phyloP scores from a whole-genome alignment of 176 grass and related monocot genomes.

The Ensete glaucum region DNA sequence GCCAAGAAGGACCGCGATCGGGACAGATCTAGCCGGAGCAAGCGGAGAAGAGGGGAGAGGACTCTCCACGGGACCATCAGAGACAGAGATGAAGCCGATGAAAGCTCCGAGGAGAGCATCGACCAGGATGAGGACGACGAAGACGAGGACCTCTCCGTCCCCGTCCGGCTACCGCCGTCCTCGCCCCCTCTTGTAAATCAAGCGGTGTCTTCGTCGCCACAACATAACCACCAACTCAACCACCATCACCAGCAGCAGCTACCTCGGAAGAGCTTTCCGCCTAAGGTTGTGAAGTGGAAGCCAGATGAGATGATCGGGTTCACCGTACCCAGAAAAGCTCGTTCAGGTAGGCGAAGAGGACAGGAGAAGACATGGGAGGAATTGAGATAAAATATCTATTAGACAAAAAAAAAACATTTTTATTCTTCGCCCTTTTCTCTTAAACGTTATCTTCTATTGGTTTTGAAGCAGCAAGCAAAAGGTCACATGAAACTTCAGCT shows the following conservation, averaged over 20 bases:
- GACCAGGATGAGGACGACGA: slow-evolving; percentile 69
- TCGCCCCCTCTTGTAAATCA: slow-evolving; percentile 39
- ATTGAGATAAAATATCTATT: not conserved
- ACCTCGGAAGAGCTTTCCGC: slow-evolving; percentile 46
- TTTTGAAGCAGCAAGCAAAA: slow-evolving; percentile 57
- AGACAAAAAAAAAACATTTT: not conserved
- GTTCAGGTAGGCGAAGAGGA: slow-evolving; percentile 43
- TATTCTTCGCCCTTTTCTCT: not conserved
- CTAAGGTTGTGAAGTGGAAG: slow-evolving; percentile 40
- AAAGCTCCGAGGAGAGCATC: slow-evolving; percentile 77
- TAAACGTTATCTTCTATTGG: not conserved
- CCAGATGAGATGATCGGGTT: slow-evolving; percentile 98
- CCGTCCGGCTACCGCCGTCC: slow-evolving; percentile 48
- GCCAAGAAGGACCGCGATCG: slow-evolving; percentile 36
- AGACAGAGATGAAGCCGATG: slow-evolving; percentile 54
- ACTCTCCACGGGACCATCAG: slow-evolving; percentile 20
- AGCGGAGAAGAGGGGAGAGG: slow-evolving; percentile 24
- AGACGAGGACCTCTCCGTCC: slow-evolving; percentile 46
- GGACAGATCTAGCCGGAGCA: slow-evolving; percentile 36
- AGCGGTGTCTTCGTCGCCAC: slow-evolving; percentile 30
- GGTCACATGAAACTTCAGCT: slow-evolving; percentile 60
- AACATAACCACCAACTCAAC: slow-evolving; percentile 19
- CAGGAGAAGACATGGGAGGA: not conserved
- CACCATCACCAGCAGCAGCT: slow-evolving; percentile 50
- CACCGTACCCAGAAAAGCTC: slow-evolving; percentile 79